Base-by-base conservation (phyloP, 495 filamentous ascomycete genomes). In the Talaromyces trachyspermus region DNA sequence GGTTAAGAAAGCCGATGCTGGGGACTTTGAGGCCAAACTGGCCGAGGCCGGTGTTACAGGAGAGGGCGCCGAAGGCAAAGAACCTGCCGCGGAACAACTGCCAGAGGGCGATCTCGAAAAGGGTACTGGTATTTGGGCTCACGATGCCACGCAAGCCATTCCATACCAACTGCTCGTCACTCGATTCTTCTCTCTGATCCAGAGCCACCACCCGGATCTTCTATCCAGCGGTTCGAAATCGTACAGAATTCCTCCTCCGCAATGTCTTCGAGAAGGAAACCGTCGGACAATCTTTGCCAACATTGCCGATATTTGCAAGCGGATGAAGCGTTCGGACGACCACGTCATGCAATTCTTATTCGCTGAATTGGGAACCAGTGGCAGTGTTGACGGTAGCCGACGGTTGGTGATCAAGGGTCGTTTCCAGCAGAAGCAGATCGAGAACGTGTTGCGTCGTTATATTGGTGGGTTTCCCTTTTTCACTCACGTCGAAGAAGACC, bases 201-300 rank as follows among this genome's bases (percentile, higher is more conserved):
- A 91, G 66, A 84, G 83, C 65, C 87, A 91, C 72, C 91, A 98
- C 74, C 92, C 92, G 55, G 92, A 97, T 58, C 81, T 97, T 47
- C 80, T 89, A 12, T 85, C 85, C 15, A 83, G 80, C 65, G 92
- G 91, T 42, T 79, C 84, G 50, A 88, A 86, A 71, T 90, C 85
- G 59, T 98, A 98, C 77, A 96, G 96, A 78, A 98, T 98, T 57
- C 94, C 92, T 14, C 92, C 92, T 10, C 92, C 92, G n/a, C 94
- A 98, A 73, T 95, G 91, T 70, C 76, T 97, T 38, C 89, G 94
- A 71, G 94, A 98, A 88, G 92, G 92, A 64, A 97, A 97, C 80
- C 95, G 95, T 79, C 95, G 95, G 85, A 97, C 92, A 43, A 95
- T 97, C 58, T 98, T 96, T 63, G 92, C 92, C 68, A 98, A 98